phyloP scores from a whole-genome alignment of 345 rosid species.

The Pelargonium nanum region DNA sequence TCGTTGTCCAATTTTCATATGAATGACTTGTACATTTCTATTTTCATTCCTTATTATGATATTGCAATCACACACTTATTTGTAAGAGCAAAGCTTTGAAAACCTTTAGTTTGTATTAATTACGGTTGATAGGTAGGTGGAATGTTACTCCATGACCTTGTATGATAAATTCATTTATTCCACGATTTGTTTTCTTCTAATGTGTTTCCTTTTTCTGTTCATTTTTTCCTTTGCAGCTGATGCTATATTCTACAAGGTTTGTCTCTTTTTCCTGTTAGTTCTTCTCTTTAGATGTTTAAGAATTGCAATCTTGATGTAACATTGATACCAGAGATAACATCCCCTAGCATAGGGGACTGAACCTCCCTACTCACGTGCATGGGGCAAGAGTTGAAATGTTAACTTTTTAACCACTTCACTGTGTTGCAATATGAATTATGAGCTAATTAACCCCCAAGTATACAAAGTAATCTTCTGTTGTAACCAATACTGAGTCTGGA shows the following conservation, averaged over 20 bases:
- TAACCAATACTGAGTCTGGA: background rate
- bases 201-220: background rate
- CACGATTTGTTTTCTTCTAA: slow-evolving; percentile 3
- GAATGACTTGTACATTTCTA: too few relatives aligned
- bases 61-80: background rate
- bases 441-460: background rate
- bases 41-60: background rate
- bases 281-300: too few relatives aligned
- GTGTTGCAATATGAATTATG: background rate
- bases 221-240: slow-evolving; percentile 44
- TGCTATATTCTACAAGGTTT: slow-evolving; percentile 64
- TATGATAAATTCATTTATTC: background rate
- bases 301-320: too few relatives aligned
- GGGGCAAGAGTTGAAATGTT: too few relatives aligned
- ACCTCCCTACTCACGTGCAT: background rate
- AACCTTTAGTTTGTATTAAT: background rate
- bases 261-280: slow-evolving; percentile 13
- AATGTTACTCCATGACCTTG: background rate
- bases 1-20: background rate
- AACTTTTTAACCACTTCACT: background rate
- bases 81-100: background rate
- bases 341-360: too few relatives aligned
- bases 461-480: background rate
- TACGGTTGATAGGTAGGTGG: too few relatives aligned
- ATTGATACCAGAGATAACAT: too few relatives aligned